Percentiles rank a stretch among this genome's conserved stretches.
Conservation (phyloP, 192 early-diverging fungal genomes). For the Coemansia sp. region DNA sequence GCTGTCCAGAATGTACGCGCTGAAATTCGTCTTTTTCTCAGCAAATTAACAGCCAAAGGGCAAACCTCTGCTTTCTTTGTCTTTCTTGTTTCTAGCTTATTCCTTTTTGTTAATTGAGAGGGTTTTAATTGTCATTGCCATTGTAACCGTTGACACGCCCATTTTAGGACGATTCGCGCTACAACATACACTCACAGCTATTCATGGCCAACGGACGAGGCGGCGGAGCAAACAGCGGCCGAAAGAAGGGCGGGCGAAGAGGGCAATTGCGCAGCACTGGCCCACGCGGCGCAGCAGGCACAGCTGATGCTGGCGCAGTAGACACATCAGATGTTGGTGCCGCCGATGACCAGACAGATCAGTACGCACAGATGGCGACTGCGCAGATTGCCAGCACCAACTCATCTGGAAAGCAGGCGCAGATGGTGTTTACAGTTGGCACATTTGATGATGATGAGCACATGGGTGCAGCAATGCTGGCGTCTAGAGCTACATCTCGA, state of each 20-base stretch:
- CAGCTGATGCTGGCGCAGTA: not conserved
- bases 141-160: not conserved
- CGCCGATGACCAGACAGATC: not conserved
- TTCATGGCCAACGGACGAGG: constrained; percentile 33
- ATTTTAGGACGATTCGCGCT: not conserved
- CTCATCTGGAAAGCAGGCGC: constrained; percentile 21
- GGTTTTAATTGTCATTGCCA: not conserved
- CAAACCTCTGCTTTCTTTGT: not conserved
- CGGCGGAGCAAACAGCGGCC: constrained; percentile 14
- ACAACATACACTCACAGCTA: not conserved
- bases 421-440: constrained; percentile 51
- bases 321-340: not conserved
- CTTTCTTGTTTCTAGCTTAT: not conserved
- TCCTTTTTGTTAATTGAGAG: constrained; percentile 1
- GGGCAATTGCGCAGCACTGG: constrained; percentile 5
- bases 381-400: not conserved
- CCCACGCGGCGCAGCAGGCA: not conserved
- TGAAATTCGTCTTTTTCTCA: too few relatives aligned
- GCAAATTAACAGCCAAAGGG: too few relatives aligned
- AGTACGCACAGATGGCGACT: not conserved
- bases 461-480: not conserved
- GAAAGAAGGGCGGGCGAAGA: constrained; percentile 19
- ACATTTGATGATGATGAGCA: constrained; percentile 51
- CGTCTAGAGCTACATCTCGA: not conserved
- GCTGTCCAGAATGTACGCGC: too few relatives aligned